Base-by-base conservation (phyloP, 1,284 basidiomycete genomes). In the Papiliotrema nemorosa region DNA sequence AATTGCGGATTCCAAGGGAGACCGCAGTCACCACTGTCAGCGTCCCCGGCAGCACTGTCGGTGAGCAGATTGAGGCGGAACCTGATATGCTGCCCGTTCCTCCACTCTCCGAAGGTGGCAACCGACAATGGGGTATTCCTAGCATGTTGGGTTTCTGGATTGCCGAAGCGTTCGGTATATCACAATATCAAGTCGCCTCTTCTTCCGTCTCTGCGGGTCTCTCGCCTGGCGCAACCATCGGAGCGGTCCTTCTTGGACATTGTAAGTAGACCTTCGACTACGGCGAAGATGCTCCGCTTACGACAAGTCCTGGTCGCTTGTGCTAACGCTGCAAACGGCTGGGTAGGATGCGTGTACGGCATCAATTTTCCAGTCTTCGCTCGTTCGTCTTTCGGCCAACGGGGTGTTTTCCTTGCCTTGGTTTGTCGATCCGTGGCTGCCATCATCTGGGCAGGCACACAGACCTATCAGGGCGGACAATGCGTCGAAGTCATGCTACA, bases 241-340 rank as follows among this genome's bases (percentile, higher is more conserved):
- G 54, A 12, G 59, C 59, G 10, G 57, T 61, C n/a, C 45, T 59
- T 5, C 54, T 61, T 26, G 59, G 59, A 12, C 59, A 60, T 46
- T 58, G 54, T 27, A 44, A 31, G 42, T 44, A 5, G 25, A 27
- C n/a, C 42, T 29, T 14, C 5, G 6, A 5, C 12, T 4, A 5
- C 25, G n/a, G 9, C 24, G 10, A 16, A 6, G 9, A 16, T 27
- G 25, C 16, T 27, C 6, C n/a, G 21, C 44, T 46, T 12, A 46
- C 39, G n/a, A 5, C 9, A n/a, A 46, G 44, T 53, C 51, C 36
- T 60, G 29, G 45, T 60, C 25, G 48, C 38, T 21, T 47, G 45
- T 12, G 49, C 53, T 22, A 53, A 52, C 49, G 55, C 58, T 1
- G 39, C 42, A 0, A 57, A 47, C 20, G 58, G 55, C 5, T 60